phyloP scores from a whole-genome alignment of 2,329 filamentous ascomycete genomes.

The Arthrinium puccinioides region DNA sequence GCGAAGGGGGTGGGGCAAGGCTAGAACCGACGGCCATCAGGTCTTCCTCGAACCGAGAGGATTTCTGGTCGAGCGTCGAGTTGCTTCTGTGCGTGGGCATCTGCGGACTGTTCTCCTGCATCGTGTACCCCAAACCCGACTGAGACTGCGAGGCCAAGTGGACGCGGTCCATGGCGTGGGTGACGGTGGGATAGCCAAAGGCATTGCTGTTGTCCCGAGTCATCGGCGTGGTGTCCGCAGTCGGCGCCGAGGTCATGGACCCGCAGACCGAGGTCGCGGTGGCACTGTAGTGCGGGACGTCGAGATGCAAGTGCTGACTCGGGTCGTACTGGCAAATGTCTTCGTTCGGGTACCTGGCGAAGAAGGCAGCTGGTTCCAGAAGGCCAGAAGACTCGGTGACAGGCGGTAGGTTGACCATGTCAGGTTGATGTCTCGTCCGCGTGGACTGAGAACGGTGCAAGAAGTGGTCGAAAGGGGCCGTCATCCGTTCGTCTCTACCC shows the following conservation, averaged over 20 bases:
- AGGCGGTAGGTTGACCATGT: conserved; percentile 22
- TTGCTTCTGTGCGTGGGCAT: conserved; percentile 12
- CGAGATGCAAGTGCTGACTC: conserved; percentile 5
- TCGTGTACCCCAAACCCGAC: conserved; percentile 13
- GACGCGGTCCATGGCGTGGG: conserved; percentile 23
- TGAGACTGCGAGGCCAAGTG: conserved; percentile 24
- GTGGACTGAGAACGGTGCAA: conserved; percentile 15
- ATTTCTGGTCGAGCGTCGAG: conserved; percentile 18
- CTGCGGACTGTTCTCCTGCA: conserved; percentile 13
- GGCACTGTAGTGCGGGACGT: conserved; percentile 16
- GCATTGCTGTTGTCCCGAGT: conserved; percentile 24
- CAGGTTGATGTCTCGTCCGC: conserved; percentile 14
- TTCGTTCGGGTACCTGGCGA: conserved; percentile 18
- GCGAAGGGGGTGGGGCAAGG: conserved; percentile 15
- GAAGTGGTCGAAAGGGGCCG: conserved; percentile 16
- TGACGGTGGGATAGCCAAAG: conserved; percentile 20
- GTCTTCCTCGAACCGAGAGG: conserved; percentile 16
- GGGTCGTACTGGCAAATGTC: background rate
- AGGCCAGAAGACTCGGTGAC: conserved; percentile 28
- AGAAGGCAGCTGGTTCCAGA: conserved; percentile 30
- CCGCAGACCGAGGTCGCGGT: conserved; percentile 22
- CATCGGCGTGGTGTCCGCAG: conserved; percentile 24
- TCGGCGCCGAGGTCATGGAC: conserved; percentile 26
- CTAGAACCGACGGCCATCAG: conserved; percentile 30
- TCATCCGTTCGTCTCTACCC: conserved; percentile 22